Conservation (phyloP, 2,329 filamentous ascomycete genomes). For the Venturia nashicola region DNA sequence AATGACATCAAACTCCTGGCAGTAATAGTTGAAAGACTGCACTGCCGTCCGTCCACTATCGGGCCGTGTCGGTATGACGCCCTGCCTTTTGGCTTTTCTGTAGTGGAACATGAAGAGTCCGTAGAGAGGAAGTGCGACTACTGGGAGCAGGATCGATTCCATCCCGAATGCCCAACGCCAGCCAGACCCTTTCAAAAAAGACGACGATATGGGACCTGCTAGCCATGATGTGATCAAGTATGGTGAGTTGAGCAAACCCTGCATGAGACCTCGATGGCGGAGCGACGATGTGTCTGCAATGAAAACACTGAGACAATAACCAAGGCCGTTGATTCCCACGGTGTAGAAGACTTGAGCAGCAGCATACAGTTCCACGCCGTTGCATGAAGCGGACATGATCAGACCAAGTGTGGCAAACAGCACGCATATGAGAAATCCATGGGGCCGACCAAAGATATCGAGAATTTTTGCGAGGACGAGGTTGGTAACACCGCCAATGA, state of each 20-base stretch:
- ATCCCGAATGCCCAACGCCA: conserved; percentile 59
- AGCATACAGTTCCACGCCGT: conserved; percentile 47
- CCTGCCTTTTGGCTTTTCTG: conserved; percentile 40
- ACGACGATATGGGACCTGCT: conserved; percentile 45
- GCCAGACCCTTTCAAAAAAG: conserved; percentile 40
- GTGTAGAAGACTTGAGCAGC: conserved; percentile 51
- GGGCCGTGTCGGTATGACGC: conserved; percentile 30
- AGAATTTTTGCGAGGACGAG: conserved; percentile 55
- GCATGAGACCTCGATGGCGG: conserved; percentile 51
- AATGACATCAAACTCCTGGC: conserved; percentile 50
- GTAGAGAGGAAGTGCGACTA: conserved; percentile 46
- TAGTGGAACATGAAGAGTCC: conserved; percentile 21
- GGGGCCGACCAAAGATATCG: conserved; percentile 54
- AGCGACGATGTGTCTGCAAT: conserved; percentile 56
- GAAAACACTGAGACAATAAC: conserved; percentile 51
- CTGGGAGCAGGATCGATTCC: conserved; percentile 53
- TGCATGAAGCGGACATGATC: conserved; percentile 54
- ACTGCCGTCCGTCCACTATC: conserved; percentile 30
- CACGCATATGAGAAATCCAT: conserved; percentile 46
- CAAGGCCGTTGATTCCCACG: conserved; percentile 46
- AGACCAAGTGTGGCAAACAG: conserved; percentile 40
- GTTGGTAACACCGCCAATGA: conserved; percentile 48
- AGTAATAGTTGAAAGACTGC: conserved; percentile 41
- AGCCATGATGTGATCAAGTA: conserved; percentile 58
- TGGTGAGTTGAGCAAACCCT: conserved; percentile 50